phyloP scores from a whole-genome alignment of 2,329 filamentous ascomycete genomes.

The Elsinoe arachidis region DNA sequence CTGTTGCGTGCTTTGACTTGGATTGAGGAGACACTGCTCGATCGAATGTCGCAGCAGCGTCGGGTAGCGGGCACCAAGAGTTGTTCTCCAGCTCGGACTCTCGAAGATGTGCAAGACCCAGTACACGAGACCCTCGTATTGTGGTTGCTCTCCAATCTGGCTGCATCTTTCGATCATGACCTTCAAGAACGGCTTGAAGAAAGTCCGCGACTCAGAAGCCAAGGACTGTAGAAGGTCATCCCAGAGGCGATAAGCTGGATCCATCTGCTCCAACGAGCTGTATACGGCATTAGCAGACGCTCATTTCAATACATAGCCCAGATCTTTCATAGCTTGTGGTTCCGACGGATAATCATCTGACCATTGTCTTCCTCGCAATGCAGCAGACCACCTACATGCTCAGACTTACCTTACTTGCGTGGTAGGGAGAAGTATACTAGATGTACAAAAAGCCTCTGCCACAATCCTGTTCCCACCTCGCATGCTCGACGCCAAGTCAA shows the following conservation, averaged over 20 bases:
- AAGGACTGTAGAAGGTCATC: not conserved
- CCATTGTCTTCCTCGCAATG: no score
- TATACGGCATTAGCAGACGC: not conserved
- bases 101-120: not conserved
- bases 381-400: not conserved
- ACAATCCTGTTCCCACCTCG: not conserved
- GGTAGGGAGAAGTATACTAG: not conserved
- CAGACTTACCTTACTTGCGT: not conserved
- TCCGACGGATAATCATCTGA: no score
- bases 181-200: not conserved
- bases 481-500: not conserved
- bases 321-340: no score
- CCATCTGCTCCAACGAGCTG: not conserved
- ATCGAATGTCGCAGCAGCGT: constrained; percentile 13
- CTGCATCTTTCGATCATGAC: not conserved
- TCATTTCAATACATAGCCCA: not conserved
- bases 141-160: not conserved
- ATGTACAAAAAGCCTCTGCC: constrained; percentile 14
- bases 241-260: not conserved
- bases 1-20: constrained; percentile 30
- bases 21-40: constrained; percentile 29
- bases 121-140: not conserved
- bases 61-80: not conserved
- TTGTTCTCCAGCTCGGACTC: not conserved
- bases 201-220: not conserved